These are phyloP conservation scores for Dioscorea dumetorum DNA, from an alignment of 106 monocot genomes.

Conservation along the genomic window DNA sequence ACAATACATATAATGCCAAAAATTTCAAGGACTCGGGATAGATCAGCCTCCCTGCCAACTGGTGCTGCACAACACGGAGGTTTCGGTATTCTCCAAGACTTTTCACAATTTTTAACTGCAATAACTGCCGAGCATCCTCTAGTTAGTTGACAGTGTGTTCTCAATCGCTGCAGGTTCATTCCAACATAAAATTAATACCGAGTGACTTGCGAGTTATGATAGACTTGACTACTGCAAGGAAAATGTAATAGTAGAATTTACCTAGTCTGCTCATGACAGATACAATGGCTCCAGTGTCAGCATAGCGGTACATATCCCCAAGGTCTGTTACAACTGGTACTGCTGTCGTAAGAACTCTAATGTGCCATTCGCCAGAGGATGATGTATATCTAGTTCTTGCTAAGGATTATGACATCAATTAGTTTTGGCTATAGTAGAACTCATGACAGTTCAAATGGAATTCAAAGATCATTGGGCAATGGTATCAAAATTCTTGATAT, in stretches of 20 bases:
- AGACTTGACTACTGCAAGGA: neutral
- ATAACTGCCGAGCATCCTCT: conserved; percentile 74
- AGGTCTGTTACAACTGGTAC: conserved; percentile 93
- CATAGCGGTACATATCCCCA: conserved; percentile 92
- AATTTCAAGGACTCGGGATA: conserved; percentile 82
- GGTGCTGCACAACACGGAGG: conserved; percentile 82
- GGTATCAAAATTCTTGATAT: too few species aligned
- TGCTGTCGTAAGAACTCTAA: conserved; percentile 89
- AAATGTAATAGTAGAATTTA: conserved; percentile 19
- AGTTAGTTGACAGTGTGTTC: conserved; percentile 74
- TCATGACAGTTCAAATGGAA: too few species aligned
- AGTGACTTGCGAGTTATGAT: too few species aligned
- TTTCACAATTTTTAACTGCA: conserved; percentile 80
- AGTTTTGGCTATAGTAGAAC: too few species aligned
- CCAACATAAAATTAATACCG: neutral
- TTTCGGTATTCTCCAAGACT: conserved; percentile 91
- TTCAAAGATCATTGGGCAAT: too few species aligned
- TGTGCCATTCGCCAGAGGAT: conserved; percentile 91
- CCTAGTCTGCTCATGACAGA: conserved; percentile 74
- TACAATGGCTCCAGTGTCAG: conserved; percentile 80
- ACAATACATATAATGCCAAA: conserved; percentile 67
- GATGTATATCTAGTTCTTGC: conserved; percentile 71
- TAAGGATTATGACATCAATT: conserved; percentile 26
- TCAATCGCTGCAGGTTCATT: conserved; percentile 62
- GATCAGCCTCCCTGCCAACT: conserved; percentile 73